Conservation (phyloP, 257 asterid species). For the Gentiana macrophylla region DNA sequence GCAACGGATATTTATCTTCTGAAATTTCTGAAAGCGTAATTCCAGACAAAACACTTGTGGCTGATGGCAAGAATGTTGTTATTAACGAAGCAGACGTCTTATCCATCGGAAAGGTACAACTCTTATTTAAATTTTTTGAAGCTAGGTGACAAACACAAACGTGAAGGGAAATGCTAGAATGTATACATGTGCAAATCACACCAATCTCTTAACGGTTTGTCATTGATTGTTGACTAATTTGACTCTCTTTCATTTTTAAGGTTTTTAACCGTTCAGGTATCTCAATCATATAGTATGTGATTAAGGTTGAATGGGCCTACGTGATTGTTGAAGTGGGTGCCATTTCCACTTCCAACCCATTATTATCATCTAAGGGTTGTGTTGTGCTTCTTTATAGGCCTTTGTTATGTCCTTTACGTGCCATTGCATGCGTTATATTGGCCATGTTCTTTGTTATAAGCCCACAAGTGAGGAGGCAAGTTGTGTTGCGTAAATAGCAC, state of each 20-base stretch:
- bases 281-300: neutral
- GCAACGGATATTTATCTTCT: conserved; percentile 16
- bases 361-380: neutral
- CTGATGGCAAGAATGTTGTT: conserved; percentile 2
- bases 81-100: conserved; percentile 20
- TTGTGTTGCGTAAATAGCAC: neutral
- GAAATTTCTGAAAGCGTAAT: conserved; percentile 19
- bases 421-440: neutral
- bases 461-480: neutral
- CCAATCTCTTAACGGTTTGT: neutral
- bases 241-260: neutral
- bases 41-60: conserved; percentile 8
- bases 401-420: neutral
- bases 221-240: neutral
- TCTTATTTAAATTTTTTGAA: neutral
- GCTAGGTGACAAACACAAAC: neutral
- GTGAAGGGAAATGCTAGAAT: neutral
- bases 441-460: neutral
- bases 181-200: neutral
- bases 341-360: neutral
- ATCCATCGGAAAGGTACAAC: conserved; percentile 14
- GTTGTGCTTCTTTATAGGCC: neutral
- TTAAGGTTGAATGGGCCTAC: neutral
- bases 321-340: neutral
- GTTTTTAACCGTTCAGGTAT: neutral